Percentiles rank a stretch among this genome's conserved stretches.
phyloP scores from a whole-genome alignment of 306 rosid genomes.

The Alnus rubra region DNA sequence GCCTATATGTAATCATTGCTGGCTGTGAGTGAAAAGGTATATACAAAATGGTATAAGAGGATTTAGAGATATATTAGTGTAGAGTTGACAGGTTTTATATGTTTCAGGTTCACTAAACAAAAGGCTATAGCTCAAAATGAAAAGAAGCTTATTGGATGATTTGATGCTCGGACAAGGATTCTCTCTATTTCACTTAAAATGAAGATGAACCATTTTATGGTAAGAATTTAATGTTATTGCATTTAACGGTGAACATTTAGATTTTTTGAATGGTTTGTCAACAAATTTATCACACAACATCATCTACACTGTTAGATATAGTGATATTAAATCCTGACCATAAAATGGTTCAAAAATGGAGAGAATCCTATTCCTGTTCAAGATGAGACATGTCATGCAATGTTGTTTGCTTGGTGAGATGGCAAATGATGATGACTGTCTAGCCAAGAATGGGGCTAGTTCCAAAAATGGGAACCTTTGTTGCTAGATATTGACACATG shows the following conservation, averaged over 20 bases:
- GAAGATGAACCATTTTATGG: no score
- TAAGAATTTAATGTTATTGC: no score
- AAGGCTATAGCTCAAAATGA: neutral
- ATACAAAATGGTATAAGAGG: slow-evolving; percentile 7
- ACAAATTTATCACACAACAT: no score
- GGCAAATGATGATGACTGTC: neutral
- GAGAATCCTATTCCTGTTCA: neutral
- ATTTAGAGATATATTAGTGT: neutral
- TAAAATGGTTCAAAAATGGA: no score
- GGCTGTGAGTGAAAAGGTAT: neutral
- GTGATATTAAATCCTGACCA: no score
- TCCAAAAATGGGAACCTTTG: neutral
- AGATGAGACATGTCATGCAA: neutral
- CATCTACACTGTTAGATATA: no score
- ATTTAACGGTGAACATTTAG: no score
- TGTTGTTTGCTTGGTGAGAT: neutral
- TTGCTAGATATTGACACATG: neutral
- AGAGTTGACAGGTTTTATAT: neutral
- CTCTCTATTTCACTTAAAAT: no score
- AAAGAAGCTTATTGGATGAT: neutral
- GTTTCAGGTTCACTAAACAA: slow-evolving; percentile 4
- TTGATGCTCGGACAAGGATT: neutral
- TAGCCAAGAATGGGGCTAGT: slow-evolving; percentile 1
- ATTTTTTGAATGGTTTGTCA: no score
- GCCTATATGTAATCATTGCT: neutral